phyloP scores from a whole-genome alignment of 2,329 filamentous ascomycete species.

The Colletotrichum sp. region DNA sequence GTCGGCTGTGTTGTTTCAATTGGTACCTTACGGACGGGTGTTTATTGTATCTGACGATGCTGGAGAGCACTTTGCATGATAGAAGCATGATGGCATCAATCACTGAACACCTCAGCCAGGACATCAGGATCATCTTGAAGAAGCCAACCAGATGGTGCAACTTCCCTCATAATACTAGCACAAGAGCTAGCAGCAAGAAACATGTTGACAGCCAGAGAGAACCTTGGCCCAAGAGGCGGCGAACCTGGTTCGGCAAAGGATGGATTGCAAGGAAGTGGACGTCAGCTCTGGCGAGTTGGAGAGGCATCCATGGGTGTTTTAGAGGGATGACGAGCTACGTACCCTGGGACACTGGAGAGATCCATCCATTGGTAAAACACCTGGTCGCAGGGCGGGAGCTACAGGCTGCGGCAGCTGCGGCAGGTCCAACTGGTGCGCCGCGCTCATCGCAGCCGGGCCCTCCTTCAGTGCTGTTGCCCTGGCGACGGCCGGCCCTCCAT shows the following conservation, averaged over 20 bases:
- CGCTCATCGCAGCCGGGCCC: background rate
- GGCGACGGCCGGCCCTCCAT: slow-evolving; percentile 24
- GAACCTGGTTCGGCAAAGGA: background rate
- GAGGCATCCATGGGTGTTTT: background rate
- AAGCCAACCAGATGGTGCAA: background rate
- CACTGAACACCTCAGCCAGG: background rate
- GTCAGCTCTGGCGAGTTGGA: background rate
- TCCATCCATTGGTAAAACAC: background rate
- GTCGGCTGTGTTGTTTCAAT: background rate
- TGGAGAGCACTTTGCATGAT: background rate
- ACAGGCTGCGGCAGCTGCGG: background rate
- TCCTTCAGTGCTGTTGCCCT: slow-evolving; percentile 30
- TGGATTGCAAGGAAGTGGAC: background rate
- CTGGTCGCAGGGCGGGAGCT: background rate
- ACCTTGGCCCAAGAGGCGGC: slow-evolving; percentile 1
- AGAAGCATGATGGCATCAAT: background rate
- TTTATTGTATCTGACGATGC: background rate
- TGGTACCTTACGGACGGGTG: background rate
- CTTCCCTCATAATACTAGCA: background rate
- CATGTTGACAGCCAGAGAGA: background rate
- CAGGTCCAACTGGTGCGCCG: background rate
- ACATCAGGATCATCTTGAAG: background rate
- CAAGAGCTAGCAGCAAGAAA: background rate
- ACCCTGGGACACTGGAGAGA: background rate
- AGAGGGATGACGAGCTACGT: background rate